Evolutionary conservation across 768 basidiomycete species (phyloP), one percentile per base, ranked within the genome.

Genomic region (Crucibulum laeve): DNA sequence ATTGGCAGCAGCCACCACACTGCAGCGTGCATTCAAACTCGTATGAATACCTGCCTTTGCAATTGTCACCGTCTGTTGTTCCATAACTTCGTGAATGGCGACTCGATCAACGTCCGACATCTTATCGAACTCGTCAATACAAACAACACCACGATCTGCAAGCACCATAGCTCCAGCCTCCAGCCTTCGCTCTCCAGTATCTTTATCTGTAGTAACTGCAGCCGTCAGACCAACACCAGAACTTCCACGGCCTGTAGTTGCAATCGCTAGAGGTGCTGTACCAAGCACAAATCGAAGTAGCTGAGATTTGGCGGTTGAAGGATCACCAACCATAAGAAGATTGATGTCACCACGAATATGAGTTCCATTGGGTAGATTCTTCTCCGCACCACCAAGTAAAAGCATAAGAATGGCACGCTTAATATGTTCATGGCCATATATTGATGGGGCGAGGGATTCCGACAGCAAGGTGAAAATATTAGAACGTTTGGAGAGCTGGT

Each of bases 41-140:
- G 96, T 99, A 59, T 98, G 96, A 52, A 99, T 99, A 45, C 96
- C 96, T 10, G 96, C 96, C 58, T 99, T 99, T 38, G 96, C 96
- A 51, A 99, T 99, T 6, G 96, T 98, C 37, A 99, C 95, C 0
- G 96, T 99, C 61, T 99, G 96, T 63, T 97, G 95, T 61, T 98
- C 96, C 96, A 99, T 99, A 59, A 98, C 96, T 79, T 99, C 96
- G 68, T 99, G 96, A 56, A 99, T 99, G 25, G 96, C 95, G 15
- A 98, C 95, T 52, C 96, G 82, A 69, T 99, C 96, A 52, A 98
- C 78, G 59, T 99, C 96, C 21, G 91, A 94, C 96, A 99, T 98
- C 64, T 99, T 99, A 77, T 99, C 96, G 58, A 99, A 99, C 67
- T 99, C 96, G 65, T 99, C 96, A 54, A 99, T 98, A 64, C 96